A percentile compares a stretch with the other conserved stretches of the same genome.
These are phyloP conservation scores for Saksenaea vasiformis DNA, from an alignment of 371 early-diverging fungal genomes.

Conservation along the genomic window DNA sequence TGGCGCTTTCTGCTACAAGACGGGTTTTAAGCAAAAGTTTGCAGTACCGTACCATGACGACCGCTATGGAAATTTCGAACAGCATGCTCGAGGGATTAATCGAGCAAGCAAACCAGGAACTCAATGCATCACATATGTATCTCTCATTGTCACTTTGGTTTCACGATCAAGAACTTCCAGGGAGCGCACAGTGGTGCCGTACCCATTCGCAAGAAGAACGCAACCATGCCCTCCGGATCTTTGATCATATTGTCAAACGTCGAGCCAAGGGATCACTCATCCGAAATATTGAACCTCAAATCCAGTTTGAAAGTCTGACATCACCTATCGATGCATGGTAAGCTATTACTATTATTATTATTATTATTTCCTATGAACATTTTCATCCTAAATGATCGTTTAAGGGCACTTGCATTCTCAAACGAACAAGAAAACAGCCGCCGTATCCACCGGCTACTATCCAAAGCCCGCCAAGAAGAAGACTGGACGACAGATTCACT, in stretches of 20 bases:
- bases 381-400: not conserved
- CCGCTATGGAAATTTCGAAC: constrained; percentile 24
- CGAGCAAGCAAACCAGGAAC: constrained; percentile 22
- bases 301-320: not conserved
- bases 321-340: constrained; percentile 19
- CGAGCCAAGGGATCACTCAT: constrained; percentile 20
- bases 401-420: constrained; percentile 12
- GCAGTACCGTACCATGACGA: not conserved
- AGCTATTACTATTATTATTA: too few relatives aligned
- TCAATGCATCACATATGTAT: constrained; percentile 19
- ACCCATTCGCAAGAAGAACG: constrained; percentile 23
- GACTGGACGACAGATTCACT: constrained; percentile 22
- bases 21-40: not conserved
- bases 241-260: constrained; percentile 25
- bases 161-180: constrained; percentile 21
- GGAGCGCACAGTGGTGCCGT: constrained; percentile 22
- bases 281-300: constrained; percentile 6
- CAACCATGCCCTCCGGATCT: constrained; percentile 19
- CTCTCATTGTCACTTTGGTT: constrained; percentile 24
- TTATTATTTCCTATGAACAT: too few relatives aligned
- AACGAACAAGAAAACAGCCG: constrained; percentile 19
- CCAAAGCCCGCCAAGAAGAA: constrained; percentile 16
- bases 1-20: not conserved
- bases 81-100: constrained; percentile 23
- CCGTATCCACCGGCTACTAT: constrained; percentile 14